Conservation (phyloP, 208 protist genomes). For the Leishmania braziliensis region DNA sequence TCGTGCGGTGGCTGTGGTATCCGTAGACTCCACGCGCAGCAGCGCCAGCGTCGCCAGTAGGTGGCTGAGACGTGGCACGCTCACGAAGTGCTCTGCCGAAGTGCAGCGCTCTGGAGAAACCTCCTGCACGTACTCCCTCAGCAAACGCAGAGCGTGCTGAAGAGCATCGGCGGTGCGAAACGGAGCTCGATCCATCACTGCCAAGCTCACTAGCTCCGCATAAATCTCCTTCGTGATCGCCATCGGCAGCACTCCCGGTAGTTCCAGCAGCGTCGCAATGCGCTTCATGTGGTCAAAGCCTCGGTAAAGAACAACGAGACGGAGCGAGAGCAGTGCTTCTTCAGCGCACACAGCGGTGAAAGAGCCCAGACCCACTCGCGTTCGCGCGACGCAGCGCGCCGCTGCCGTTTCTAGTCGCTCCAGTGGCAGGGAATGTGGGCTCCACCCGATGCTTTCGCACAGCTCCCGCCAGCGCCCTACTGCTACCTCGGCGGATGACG, state of each 20-base stretch:
- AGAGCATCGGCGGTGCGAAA: constrained; percentile 25
- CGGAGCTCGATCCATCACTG: constrained; percentile 64
- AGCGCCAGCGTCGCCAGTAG: constrained; percentile 29
- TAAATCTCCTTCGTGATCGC: constrained; percentile 51
- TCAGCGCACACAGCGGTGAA: constrained; percentile 23
- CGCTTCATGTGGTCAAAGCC: constrained; percentile 63
- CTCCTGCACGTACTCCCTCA: constrained; percentile 39
- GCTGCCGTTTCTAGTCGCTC: constrained; percentile 32
- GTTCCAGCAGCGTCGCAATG: constrained; percentile 40
- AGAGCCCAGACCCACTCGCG: constrained; percentile 17
- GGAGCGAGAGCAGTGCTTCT: constrained; percentile 61
- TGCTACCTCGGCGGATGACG: constrained; percentile 17
- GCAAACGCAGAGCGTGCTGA: constrained; percentile 24
- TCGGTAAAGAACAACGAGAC: constrained; percentile 56
- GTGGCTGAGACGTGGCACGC: constrained; percentile 27
- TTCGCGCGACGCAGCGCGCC: constrained; percentile 35
- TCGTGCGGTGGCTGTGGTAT: neutral
- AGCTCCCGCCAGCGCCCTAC: constrained; percentile 39
- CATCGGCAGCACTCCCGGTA: constrained; percentile 29
- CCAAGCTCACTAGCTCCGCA: constrained; percentile 66
- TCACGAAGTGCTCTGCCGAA: constrained; percentile 36
- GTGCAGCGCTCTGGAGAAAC: constrained; percentile 35
- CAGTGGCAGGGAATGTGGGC: constrained; percentile 44
- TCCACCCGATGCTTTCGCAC: constrained; percentile 70
- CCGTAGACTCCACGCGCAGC: constrained; percentile 6